Evolutionary conservation across 1,139 yeast species (phyloP), one percentile per base, ranked within the genome.

Genomic region (Yamadazyma blattariae): DNA sequence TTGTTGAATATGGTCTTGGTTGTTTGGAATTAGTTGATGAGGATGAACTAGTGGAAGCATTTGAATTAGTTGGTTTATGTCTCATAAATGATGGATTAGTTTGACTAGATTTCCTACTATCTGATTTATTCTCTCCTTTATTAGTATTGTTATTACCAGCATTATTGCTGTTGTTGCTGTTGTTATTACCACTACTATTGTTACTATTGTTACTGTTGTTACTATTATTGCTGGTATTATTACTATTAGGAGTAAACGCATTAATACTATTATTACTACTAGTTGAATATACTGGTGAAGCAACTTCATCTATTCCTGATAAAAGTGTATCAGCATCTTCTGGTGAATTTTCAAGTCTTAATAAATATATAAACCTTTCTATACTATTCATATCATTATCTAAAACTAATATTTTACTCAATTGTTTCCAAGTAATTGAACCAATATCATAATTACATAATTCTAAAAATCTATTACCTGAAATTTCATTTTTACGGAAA

Each of bases 401-500:
- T 2, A 61, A 45, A 1, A 46, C 52, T 25, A 70, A 47, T 33
- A 54, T 59, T 34, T 61, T 58, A 28, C 71, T 54, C 41, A 75
- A 65, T 37, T 49, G 84, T 61, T 46, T 77, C 71, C 69, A 76
- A 52, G 55, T 69, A 56, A 54, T 66, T 51, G 67, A 71, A 58
- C 48, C 72, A 52, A 46, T 65, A 53, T 82, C 88, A 53, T 84
- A 84, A 36, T 82, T 86, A 28, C 80, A 74, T 44, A 89, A 63
- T 37, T 77, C 80, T 18, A 88, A 59, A 50, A 88, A 88, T 25
- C 74, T 63, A 34, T 76, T 73, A 0, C 92, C 90, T 5, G 71
- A 65, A 2, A 87, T 67, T 38, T 78, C 79, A 43, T 80, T 73
- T 30, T 70, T 66, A 25, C 64, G 64, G 54, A 88, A 84, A 9